Evolutionary conservation across 805 yeast genomes (phyloP), one percentile per base, ranked within the genome.

Genomic region (Kodamaea nitidulidarum): DNA sequence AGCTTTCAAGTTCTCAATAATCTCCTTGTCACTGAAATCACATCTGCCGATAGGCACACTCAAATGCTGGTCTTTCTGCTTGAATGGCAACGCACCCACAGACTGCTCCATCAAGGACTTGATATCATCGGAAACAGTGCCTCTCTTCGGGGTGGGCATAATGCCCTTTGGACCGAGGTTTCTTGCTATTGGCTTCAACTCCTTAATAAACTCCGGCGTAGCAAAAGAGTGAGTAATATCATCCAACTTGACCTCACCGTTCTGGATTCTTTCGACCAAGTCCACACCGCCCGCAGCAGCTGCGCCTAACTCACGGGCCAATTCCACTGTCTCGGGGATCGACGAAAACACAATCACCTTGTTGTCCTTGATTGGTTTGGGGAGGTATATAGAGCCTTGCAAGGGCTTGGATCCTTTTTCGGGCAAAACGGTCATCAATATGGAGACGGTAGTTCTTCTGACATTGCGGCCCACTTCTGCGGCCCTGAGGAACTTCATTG

Each of bases 381-480:
- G 93, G 41, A 88, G 78, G 35, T 73, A 63, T 15, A 88, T 75
- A 4, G 79, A 71, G 10, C 97, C 97, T 21, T 69, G 66, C 38
- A 90, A 61, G 17, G 87, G 84, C 25, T 81, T 78, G 15, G 84
- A 80, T 49, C 96, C 96, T 55, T 77, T 80, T 43, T 83, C 91
- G 15, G 82, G 78, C 21, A 88, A 70, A 12, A 76, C 67, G 12
- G 86, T 73, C 38, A 82, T 76, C 39, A 85, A 61, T 12, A 84
- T 69, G 20, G 61, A 47, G 29, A 91, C 69, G 16, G 90, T 81
- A 15, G 91, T 80, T 50, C 80, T 79, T n/a, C 73, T 64, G 4
- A 73, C 66, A 2, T 91, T 78, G 54, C 84, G 78, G 4, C 98
- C 98, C 4, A 88, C 95, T 60, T 88, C 96, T 4, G 88, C 78